Conservation (phyloP, 2,329 filamentous ascomycete species). For the Ceratocystis variospora region DNA sequence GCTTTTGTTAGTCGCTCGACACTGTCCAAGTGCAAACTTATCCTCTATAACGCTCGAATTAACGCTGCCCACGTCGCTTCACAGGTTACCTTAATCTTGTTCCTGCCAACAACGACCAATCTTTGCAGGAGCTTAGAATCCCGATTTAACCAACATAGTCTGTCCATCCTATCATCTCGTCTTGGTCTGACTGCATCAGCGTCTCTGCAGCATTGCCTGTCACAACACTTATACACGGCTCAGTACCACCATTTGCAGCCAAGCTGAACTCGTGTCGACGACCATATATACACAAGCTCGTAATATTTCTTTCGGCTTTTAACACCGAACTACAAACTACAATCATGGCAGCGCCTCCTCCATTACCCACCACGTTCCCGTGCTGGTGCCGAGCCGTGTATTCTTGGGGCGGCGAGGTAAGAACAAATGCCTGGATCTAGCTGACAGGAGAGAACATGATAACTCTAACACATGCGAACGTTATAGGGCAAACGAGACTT, state of each 20-base stretch:
- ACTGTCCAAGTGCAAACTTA: not conserved
- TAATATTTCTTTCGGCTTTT: not conserved
- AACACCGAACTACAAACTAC: slow-evolving; percentile 11
- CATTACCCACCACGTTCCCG: slow-evolving; percentile 65
- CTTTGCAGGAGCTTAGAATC: too few species aligned
- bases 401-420: slow-evolving; percentile 79
- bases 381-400: slow-evolving; percentile 88
- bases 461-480: slow-evolving; percentile 7
- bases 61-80: too few species aligned
- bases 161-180: not conserved
- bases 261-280: not conserved
- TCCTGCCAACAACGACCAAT: too few species aligned
- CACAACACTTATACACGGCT: not conserved
- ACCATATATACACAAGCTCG: not conserved
- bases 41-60: too few species aligned
- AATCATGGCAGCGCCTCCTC: slow-evolving; percentile 41
- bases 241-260: slow-evolving; percentile 3
- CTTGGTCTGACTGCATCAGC: not conserved
- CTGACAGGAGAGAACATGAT: not conserved
- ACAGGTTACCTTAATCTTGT: too few species aligned
- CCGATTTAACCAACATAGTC: too few species aligned
- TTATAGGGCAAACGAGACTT: slow-evolving; percentile 72
- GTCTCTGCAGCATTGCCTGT: not conserved
- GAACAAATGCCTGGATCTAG: slow-evolving; percentile 17
- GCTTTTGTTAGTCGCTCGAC: not conserved